Percentiles rank a stretch among this genome's conserved stretches.
These are phyloP conservation scores for Skeletonema costatum DNA, from an alignment of 108 stramenopile species.

Conservation along the genomic window DNA sequence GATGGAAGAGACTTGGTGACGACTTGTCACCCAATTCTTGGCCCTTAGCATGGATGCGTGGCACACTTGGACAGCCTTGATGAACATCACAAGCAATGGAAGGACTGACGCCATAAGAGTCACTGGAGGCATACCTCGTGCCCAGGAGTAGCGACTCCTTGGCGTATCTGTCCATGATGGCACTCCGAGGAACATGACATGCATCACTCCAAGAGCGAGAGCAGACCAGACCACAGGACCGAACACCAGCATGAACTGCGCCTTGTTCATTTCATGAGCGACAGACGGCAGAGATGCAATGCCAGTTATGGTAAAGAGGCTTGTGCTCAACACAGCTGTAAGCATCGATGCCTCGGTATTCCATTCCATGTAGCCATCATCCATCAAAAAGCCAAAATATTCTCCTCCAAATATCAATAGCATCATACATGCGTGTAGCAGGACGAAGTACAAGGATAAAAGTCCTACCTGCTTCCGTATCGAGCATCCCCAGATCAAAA, in stretches of 20 bases:
- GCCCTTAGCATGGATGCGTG: background rate
- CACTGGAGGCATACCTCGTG: constrained; percentile 32
- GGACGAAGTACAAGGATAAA: constrained; percentile 25
- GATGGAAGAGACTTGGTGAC: constrained; percentile 3
- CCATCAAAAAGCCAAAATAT: constrained; percentile 19
- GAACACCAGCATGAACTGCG: constrained; percentile 15
- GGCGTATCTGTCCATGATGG: constrained; percentile 9
- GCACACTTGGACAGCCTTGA: constrained; percentile 18
- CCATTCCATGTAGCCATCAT: constrained; percentile 18
- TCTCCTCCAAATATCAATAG: constrained; percentile 18
- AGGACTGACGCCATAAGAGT: constrained; percentile 28
- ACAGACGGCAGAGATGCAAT: constrained; percentile 29
- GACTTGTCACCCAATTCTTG: background rate
- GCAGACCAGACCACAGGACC: constrained; percentile 35
- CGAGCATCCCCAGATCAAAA: constrained; percentile 17
- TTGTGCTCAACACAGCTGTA: constrained; percentile 3
- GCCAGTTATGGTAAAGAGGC: constrained; percentile 22
- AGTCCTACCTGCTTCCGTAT: constrained; percentile 35
- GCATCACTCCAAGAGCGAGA: constrained; percentile 18
- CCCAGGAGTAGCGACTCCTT: constrained; percentile 19
- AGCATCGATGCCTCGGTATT: constrained; percentile 27
- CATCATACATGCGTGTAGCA: constrained; percentile 16
- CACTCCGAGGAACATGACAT: constrained; percentile 25
- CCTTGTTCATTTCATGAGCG: constrained; percentile 28
- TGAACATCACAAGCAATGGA: constrained; percentile 19